Evolutionary conservation across 2,329 filamentous ascomycete genomes (phyloP), one percentile per base, ranked within the genome.

Genomic region (Botryotinia calthae): DNA sequence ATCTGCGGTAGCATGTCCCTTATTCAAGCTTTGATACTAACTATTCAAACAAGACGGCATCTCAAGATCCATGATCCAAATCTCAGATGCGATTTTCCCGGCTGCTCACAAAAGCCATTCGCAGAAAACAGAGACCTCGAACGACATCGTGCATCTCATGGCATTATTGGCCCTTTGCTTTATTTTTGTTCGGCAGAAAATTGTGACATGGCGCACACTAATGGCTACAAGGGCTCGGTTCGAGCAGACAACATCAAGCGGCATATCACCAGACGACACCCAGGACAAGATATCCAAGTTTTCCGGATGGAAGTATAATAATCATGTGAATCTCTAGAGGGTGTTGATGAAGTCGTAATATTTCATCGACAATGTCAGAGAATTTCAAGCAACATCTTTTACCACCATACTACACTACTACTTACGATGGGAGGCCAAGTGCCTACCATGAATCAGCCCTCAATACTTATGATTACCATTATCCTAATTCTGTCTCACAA

Each of bases 281-380:
- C 58, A 25, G 58, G 34, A 37, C 58, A 61, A 61, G 58, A 61
- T n/a, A 25, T 40, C 6, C 28, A 40, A 40, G 58, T 25, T 34
- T 61, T 61, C 40, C 31, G 7, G 40, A 61, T 40, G 8, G 58
- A 61, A 61, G 18, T 18, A 40, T 28, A 61, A 40, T 61, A 61
- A 2, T 37, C 40, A 16, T 61, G 58, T 61, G 58, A 61, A 37
- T 34, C 37, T 40, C 18, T 37, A 40, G 10, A 61, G 31, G 58
- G 31, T 61, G 58, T 61, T 61, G 18, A 61, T 61, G 58, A 61
- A 28, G 58, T 61, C 28, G 58, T 10, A n/a, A 25, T 25, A 46
- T 61, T 61, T 61, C 58, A 61, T 61, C 58, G 16, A 61, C 28
- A 40, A 61, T 61, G 58, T 61, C 34, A 61, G 31, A 61, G 8